Evolutionary conservation across 2,329 filamentous ascomycete species (phyloP), one percentile per base, ranked within the genome.

Genomic region (Xylaria sp.): DNA sequence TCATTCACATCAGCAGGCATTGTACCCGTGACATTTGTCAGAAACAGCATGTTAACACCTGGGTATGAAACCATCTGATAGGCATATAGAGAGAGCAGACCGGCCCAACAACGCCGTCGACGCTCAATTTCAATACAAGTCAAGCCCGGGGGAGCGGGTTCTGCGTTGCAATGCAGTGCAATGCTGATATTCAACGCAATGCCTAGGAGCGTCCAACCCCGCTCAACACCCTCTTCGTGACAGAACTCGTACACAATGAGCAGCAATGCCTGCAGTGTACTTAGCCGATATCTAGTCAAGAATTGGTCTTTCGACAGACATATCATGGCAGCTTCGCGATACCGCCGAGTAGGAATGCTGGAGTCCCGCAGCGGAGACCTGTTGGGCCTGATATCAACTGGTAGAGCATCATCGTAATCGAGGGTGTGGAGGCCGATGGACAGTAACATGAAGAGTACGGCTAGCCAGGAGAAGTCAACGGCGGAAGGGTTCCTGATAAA

Each of bases 31-130:
- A 54, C 49, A 38, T 62, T 54, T 19, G 41, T 54, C 37, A 59
- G 43, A 33, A 62, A 62, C 13, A 59, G 13, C 55, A 62, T 59
- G 13, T 62, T 38, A 11, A 62, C 54, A 9, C 60, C 55, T 7
- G 60, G 60, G 41, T 58, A 54, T 6, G 60, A 62, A 21, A 62
- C 55, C n/a, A 58, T 48, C n/a, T 62, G 60, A n/a, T 62, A 62
- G 17, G 54, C 55, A 37, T 62, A 62, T 1, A 62, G 21, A n/a
- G 54, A 59, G 29, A 62, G 60, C 1, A 62, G 55, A 38, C 60
- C 60, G 5, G 55, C 60, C 60, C 60, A 62, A 19, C 60, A 62
- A 23, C 60, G 60, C 11, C 60, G 54, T 23, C 54, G 54, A 33
- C 60, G 60, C 37, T 62, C 54, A 4, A 59, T 37, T 29, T 62